A percentile compares a stretch with the other conserved stretches of the same genome.
These are phyloP conservation scores for Trichoderma sp. DNA, from an alignment of 2,329 filamentous ascomycete genomes.

Conservation along the genomic window DNA sequence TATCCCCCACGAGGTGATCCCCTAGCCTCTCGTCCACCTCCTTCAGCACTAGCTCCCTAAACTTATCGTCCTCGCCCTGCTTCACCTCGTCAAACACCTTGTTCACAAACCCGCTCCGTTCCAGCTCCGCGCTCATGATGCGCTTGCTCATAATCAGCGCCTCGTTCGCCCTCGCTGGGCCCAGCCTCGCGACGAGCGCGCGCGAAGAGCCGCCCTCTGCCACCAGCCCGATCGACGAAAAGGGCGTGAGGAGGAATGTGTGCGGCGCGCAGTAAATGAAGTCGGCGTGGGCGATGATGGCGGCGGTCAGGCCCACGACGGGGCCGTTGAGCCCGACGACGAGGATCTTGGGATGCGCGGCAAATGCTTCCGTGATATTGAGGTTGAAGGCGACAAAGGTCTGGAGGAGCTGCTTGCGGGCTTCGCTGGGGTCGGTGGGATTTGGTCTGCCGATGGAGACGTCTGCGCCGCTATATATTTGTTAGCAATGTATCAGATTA, in stretches of 20 bases:
- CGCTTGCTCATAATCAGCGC: constrained; percentile 87
- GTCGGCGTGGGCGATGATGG: constrained; percentile 79
- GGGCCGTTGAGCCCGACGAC: constrained; percentile 91
- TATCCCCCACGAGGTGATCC: constrained; percentile 75
- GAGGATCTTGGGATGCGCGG: constrained; percentile 91
- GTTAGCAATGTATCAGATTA: neutral
- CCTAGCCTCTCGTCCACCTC: constrained; percentile 84
- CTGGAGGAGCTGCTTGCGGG: constrained; percentile 61
- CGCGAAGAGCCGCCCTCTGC: constrained; percentile 81
- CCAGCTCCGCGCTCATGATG: constrained; percentile 71
- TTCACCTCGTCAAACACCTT: constrained; percentile 66
- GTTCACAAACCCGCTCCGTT: constrained; percentile 81
- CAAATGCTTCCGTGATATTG: constrained; percentile 86
- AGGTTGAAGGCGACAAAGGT: constrained; percentile 84
- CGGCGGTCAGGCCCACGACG: constrained; percentile 83
- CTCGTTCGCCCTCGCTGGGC: constrained; percentile 82
- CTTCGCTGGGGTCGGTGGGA: constrained; percentile 42
- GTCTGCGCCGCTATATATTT: constrained; percentile 72
- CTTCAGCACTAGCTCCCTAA: constrained; percentile 68
- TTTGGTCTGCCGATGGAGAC: constrained; percentile 58
- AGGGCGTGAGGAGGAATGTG: constrained; percentile 86
- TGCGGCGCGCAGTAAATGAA: constrained; percentile 87
- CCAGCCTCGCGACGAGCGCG: constrained; percentile 78
- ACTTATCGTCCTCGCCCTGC: constrained; percentile 66
- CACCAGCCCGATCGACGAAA: constrained; percentile 85